Evolutionary conservation across 2,329 filamentous ascomycete species (phyloP), one percentile per base, ranked within the genome.

Genomic region (Xenoacremonium recifei): DNA sequence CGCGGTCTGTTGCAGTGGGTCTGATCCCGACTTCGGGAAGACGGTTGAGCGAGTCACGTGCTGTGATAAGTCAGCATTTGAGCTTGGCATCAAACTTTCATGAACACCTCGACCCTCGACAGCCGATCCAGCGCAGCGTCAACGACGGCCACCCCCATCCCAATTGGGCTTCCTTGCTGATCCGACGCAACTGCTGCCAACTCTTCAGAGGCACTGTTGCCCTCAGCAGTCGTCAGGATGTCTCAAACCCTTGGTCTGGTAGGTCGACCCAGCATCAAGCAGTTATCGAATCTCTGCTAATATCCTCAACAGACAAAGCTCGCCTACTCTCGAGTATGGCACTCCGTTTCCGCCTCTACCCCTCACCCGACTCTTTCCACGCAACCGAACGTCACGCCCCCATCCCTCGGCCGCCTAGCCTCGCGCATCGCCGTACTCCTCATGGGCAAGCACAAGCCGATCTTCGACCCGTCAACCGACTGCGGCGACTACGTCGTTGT

Each of bases 391-490:
- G 66, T 82, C 18, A 82, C 82, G 16, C 77, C 82, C 15, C 89
- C 90, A 12, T 84, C 89, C n/a, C 85, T 96, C 30, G 92, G 92
- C 55, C 89, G 92, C 31, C 78, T 96, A 38, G 92, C 92, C 48
- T 89, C 86, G 39, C 83, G 86, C 50, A 96, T 96, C 66, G 92
- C 91, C 48, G 75, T 85, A 40, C 76, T 89, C 47, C 82, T 96
- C 39, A 96, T 97, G 91, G 93, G 93, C 71, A 99, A 99, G 77
- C 87, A 99, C 79, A 99, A 99, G 73, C 93, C 93, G 17, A 96
- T 93, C 67, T 99, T 84, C 73, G 89, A 97, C 70, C 93, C 93
- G 2, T 96, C 90, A 17, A 96, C 91, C 48, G 93, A 99, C 76
- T 97, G 93, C 77, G 93, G 93, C 57, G 93, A 99, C 80, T 99